Conservation (phyloP, 2,329 filamentous ascomycete genomes). For the Aureobasidium sp. region DNA sequence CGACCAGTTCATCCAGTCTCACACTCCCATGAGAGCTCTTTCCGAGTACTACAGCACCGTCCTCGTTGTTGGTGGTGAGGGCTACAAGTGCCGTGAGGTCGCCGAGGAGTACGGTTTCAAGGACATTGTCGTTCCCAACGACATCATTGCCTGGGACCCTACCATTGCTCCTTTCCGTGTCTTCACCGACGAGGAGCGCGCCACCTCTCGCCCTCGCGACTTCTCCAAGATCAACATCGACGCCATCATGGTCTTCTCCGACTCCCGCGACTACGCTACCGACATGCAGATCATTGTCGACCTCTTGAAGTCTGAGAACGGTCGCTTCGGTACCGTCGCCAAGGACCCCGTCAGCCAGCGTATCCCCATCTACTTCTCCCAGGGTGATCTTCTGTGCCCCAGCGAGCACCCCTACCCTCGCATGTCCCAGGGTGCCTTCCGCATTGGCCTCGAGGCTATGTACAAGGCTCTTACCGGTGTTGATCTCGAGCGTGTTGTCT, state of each 20-base stretch:
- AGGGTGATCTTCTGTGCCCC: constrained; percentile 58
- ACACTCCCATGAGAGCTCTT: constrained; percentile 70
- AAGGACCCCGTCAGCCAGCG: constrained; percentile 59
- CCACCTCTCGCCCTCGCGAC: constrained; percentile 61
- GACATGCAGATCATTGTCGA: constrained; percentile 74
- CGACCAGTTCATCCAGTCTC: constrained; percentile 71
- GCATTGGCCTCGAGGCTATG: constrained; percentile 65
- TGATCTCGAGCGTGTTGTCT: constrained; percentile 68
- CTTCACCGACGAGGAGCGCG: constrained; percentile 62
- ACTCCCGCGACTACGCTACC: constrained; percentile 66
- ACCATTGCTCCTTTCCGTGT: constrained; percentile 62
- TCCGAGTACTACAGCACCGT: constrained; percentile 72
- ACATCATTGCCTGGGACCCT: constrained; percentile 63
- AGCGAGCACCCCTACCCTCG: constrained; percentile 50
- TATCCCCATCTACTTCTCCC: constrained; percentile 69
- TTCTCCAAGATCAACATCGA: constrained; percentile 67
- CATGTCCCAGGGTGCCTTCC: constrained; percentile 70
- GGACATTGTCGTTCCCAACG: constrained; percentile 65
- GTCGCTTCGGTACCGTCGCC: constrained; percentile 57
- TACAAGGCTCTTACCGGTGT: constrained; percentile 63
- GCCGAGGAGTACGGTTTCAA: constrained; percentile 69
- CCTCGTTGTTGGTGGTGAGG: constrained; percentile 68
- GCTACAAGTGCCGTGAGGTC: constrained; percentile 66
- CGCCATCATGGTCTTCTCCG: constrained; percentile 68
- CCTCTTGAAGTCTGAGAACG: constrained; percentile 61